These are phyloP conservation scores for Xylaria scruposa DNA, from an alignment of 495 filamentous ascomycete species.

Conservation along the genomic window DNA sequence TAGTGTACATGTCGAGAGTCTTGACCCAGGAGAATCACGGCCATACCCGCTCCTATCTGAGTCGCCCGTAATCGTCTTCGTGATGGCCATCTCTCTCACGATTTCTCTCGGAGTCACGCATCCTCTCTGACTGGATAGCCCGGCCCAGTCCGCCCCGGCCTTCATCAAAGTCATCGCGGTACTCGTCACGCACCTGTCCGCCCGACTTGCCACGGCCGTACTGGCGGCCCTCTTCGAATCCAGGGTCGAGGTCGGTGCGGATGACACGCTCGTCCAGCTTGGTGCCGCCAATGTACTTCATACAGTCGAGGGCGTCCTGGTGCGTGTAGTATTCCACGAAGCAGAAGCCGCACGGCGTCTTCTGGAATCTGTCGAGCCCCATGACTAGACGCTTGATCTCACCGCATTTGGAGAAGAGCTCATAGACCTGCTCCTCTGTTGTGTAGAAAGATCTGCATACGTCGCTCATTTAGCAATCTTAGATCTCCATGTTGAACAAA, in stretches of 20 bases:
- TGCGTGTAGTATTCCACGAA: slow-evolving; percentile 99
- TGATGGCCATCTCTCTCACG: slow-evolving; percentile 42
- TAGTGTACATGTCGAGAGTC: slow-evolving; percentile 12
- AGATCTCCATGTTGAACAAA: neutral
- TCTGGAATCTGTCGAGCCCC: slow-evolving; percentile 94
- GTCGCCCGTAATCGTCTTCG: slow-evolving; percentile 56
- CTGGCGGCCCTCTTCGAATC: slow-evolving; percentile 93
- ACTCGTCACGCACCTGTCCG: slow-evolving; percentile 96
- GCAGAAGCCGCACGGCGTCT: slow-evolving; percentile 98
- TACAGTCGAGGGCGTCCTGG: slow-evolving; percentile 92
- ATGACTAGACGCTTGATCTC: slow-evolving; percentile 99
- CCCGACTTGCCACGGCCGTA: slow-evolving; percentile 91
- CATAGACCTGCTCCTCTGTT: slow-evolving; percentile 98
- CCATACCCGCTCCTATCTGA: slow-evolving; percentile 44
- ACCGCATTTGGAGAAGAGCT: slow-evolving; percentile 95
- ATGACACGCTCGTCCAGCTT: slow-evolving; percentile 98
- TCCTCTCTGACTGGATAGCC: slow-evolving; percentile 67
- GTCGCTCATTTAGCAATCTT: slow-evolving; percentile 5
- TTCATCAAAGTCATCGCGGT: slow-evolving; percentile 94
- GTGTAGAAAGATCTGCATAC: slow-evolving; percentile 92
- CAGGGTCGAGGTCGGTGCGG: slow-evolving; percentile 93
- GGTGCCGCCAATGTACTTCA: slow-evolving; percentile 99
- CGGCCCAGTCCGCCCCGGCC: slow-evolving; percentile 81
- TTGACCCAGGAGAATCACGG: neutral
- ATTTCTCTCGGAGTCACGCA: slow-evolving; percentile 61